Conservation (phyloP, 1,139 yeast genomes). For the Candida albicans region DNA sequence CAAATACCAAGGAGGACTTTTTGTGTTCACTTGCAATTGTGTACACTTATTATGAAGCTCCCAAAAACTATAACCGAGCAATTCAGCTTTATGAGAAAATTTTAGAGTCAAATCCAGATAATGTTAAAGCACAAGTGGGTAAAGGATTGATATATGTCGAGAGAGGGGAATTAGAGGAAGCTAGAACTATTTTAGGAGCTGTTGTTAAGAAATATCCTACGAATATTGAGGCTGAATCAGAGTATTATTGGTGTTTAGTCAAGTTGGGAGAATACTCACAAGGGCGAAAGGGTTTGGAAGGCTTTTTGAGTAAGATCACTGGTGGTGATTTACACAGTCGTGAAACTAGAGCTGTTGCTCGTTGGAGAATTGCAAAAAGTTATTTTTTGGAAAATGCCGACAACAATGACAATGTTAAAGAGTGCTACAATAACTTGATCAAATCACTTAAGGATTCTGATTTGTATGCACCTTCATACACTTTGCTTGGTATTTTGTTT, state of each 20-base stretch:
- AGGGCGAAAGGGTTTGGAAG: constrained; percentile 55
- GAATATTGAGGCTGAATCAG: constrained; percentile 62
- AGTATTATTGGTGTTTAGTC: constrained; percentile 78
- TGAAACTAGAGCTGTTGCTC: constrained; percentile 57
- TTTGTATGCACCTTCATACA: constrained; percentile 72
- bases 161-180: constrained; percentile 55
- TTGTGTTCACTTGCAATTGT: constrained; percentile 70
- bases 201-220: constrained; percentile 54
- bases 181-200: constrained; percentile 49
- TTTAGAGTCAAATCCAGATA: constrained; percentile 41
- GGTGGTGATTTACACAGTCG: constrained; percentile 54
- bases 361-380: constrained; percentile 76
- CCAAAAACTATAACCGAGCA: constrained; percentile 80
- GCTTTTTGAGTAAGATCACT: constrained; percentile 41
- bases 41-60: constrained; percentile 85
- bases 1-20: constrained; percentile 57
- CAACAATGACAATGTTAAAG: constrained; percentile 31
- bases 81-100: constrained; percentile 67
- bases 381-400: constrained; percentile 26
- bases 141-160: constrained; percentile 77
- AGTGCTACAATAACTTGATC: constrained; percentile 55
- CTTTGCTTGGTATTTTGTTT: constrained; percentile 76
- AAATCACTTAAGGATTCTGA: constrained; percentile 63
- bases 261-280: constrained; percentile 47
- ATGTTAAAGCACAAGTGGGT: constrained; percentile 71